Percentiles rank a stretch among this genome's conserved stretches.
phyloP scores from a whole-genome alignment of 495 filamentous ascomycete species.

The Lentithecium fluviatile region DNA sequence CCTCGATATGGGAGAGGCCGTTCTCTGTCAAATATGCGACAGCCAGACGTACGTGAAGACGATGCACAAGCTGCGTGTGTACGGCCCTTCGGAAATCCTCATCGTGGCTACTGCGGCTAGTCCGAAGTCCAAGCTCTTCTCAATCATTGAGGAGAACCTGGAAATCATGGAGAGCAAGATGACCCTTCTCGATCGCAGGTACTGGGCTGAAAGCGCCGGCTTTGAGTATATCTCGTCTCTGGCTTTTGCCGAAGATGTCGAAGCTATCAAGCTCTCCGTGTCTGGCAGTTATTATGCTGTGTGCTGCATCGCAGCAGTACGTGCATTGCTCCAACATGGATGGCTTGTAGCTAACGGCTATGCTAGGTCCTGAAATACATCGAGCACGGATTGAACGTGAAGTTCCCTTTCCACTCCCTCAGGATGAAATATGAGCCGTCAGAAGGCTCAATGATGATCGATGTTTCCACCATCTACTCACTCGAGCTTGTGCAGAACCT shows the following conservation, averaged over 20 bases:
- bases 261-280: conserved; percentile 73
- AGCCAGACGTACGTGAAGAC: conserved; percentile 84
- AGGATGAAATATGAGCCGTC: conserved; percentile 85
- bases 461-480: conserved; percentile 77
- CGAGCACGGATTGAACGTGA: conserved; percentile 61
- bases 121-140: conserved; percentile 70
- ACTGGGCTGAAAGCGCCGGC: conserved; percentile 83
- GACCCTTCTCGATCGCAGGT: conserved; percentile 70
- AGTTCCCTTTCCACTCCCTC: conserved; percentile 74
- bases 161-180: conserved; percentile 52
- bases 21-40: conserved; percentile 87
- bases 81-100: conserved; percentile 72
- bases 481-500: conserved; percentile 90
- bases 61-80: conserved; percentile 76
- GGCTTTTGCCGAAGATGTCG: conserved; percentile 72
- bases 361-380: conserved; percentile 76
- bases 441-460: conserved; percentile 92
- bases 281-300: conserved; percentile 85
- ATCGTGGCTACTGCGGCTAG: conserved; percentile 68
- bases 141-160: conserved; percentile 70
- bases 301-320: conserved; percentile 84
- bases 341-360: neutral
- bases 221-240: conserved; percentile 76
- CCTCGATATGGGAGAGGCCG: conserved; percentile 73
- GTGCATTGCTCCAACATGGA: conserved; percentile 33